phyloP scores from a whole-genome alignment of 768 basidiomycete genomes.

The Xerocomus spinulosus region DNA sequence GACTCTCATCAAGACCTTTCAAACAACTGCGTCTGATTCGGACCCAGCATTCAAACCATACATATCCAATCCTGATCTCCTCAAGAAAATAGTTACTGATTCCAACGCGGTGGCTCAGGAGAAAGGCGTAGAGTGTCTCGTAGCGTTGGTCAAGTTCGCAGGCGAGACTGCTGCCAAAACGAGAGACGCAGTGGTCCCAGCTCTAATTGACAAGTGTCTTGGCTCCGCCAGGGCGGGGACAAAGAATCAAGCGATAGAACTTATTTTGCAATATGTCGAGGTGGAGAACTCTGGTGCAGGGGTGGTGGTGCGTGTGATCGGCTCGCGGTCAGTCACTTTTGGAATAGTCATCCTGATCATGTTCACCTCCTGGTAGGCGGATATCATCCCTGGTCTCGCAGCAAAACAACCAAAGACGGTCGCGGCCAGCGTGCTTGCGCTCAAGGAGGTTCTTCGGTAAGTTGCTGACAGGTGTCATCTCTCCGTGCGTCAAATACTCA shows the following conservation, averaged over 20 bases:
- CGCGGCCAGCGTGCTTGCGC: constrained; percentile 65
- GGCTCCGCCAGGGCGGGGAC: constrained; percentile 90
- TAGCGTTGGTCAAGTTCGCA: constrained; percentile 82
- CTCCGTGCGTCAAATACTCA: neutral
- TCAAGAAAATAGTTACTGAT: constrained; percentile 87
- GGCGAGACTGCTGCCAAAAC: constrained; percentile 85
- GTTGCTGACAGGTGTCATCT: constrained; percentile 20
- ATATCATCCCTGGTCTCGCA: constrained; percentile 76
- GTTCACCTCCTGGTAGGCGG: constrained; percentile 44
- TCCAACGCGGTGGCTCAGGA: constrained; percentile 97
- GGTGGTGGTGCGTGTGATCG: constrained; percentile 68
- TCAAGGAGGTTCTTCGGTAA: constrained; percentile 85
- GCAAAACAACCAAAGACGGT: constrained; percentile 96
- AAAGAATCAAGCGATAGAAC: constrained; percentile 80
- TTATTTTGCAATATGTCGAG: constrained; percentile 86
- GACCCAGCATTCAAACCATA: constrained; percentile 95
- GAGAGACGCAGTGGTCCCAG: constrained; percentile 77
- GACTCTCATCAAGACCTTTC: constrained; percentile 79
- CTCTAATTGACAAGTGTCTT: constrained; percentile 92
- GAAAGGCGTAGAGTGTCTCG: constrained; percentile 89
- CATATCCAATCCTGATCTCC: constrained; percentile 64
- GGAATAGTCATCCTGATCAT: constrained; percentile 21
- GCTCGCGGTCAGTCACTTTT: constrained; percentile 25
- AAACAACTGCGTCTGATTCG: constrained; percentile 83
- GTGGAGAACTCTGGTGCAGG: constrained; percentile 86